These are phyloP conservation scores for Penicillium steckii DNA, from an alignment of 495 filamentous ascomycete species.

Conservation along the genomic window DNA sequence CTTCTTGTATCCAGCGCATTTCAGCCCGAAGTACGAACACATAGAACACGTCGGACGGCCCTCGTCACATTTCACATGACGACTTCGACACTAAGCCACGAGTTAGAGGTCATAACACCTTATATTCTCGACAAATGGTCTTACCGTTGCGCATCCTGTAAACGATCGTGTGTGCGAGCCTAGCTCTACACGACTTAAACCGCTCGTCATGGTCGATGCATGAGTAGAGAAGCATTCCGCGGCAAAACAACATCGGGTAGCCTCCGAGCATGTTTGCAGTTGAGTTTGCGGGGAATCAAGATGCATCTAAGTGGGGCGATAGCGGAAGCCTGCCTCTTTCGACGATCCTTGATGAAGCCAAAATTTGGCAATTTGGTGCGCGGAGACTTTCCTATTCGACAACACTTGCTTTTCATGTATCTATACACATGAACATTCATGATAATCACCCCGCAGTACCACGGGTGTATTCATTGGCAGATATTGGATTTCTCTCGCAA, in stretches of 20 bases:
- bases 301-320: conserved; percentile 8
- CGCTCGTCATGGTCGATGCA: conserved; percentile 3
- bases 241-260: not conserved
- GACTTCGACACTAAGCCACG: conserved; percentile 19
- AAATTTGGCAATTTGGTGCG: not conserved
- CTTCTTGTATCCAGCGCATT: conserved; percentile 24
- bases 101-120: not conserved
- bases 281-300: conserved; percentile 7
- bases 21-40: conserved; percentile 14
- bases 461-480: not conserved
- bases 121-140: not conserved
- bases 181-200: conserved; percentile 1
- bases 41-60: conserved; percentile 23
- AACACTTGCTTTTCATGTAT: not conserved
- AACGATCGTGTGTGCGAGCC: conserved; percentile 13
- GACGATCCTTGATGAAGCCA: not conserved
- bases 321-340: conserved; percentile 18
- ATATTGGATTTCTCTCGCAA: no score
- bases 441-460: not conserved
- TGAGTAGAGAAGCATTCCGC: not conserved
- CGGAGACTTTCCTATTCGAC: conserved; percentile 8
- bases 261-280: not conserved
- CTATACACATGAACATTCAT: not conserved
- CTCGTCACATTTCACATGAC: conserved; percentile 30
- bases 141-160: conserved; percentile 18